Base-by-base conservation (phyloP, 1,284 basidiomycete genomes). In the Filobasidium uniguttulatum region DNA sequence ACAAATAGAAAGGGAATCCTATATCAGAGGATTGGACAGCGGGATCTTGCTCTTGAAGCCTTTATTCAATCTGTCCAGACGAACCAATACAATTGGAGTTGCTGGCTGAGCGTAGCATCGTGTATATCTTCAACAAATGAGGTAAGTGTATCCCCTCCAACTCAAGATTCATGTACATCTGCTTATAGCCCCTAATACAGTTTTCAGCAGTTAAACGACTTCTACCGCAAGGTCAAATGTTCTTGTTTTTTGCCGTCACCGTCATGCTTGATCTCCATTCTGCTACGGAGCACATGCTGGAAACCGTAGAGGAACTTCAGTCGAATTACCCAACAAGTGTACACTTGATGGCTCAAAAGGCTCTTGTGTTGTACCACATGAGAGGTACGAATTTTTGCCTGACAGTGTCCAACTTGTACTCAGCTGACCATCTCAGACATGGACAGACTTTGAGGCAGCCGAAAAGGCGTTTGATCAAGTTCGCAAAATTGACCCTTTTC, bases 31-130 rank as follows among this genome's bases (percentile, higher is more conserved):
- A 70, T 91, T 49, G 79, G 79, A 43, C 75, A 83, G 56, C 77
- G 85, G 36, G 81, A 86, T 55, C 85, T 88, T 62, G 89, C 93
- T 0, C 83, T 93, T 30, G 87, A 90, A 61, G 79, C 75, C 57
- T 77, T 82, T 7, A 71, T 96, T 17, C 68, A 79, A 29, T 91
- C 88, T 5, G 81, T 97, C 44, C 75, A 77, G 44, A 73, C 75
- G 3, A 88, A 84, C 61, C 83, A 87, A 7, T 98, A 89, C 82
- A 97, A 97, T 64, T 99, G 94, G 93, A 86, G 85, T 23, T 76
- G 82, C 3, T 99, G 94, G 93, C 73, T 77, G 19, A 75, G 89
- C 48, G 73, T 96, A 19, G 80, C 80, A 1, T 79, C 79, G 46
- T 83, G 87, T 59, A 76, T 94, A 25, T 80, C 82, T 30, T 88